These are phyloP conservation scores for Trichoderma cornu-damae DNA, from an alignment of 2,329 filamentous ascomycete genomes.

Conservation along the genomic window DNA sequence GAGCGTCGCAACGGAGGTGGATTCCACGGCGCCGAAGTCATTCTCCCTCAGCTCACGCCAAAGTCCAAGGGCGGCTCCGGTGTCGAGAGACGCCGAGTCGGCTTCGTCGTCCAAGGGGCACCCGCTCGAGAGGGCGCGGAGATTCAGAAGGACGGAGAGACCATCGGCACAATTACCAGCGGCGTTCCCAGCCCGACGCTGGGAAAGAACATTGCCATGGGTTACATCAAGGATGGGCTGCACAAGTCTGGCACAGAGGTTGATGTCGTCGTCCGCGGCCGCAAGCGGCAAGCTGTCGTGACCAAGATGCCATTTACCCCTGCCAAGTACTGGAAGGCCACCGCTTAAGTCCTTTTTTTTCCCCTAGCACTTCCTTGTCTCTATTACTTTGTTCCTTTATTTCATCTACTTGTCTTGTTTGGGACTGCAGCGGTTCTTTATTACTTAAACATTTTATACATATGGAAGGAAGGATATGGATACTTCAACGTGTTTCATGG, in stretches of 20 bases:
- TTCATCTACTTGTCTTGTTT: not conserved
- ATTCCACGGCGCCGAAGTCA: conserved; percentile 80
- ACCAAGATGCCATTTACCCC: conserved; percentile 86
- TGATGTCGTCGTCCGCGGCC: conserved; percentile 70
- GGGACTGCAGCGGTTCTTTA: conserved; percentile 4
- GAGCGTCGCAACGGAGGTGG: conserved; percentile 60
- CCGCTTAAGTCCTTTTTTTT: no score
- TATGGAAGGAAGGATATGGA: conserved; percentile 14
- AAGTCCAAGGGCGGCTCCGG: conserved; percentile 67
- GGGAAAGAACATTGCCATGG: conserved; percentile 93
- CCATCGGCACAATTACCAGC: conserved; percentile 77
- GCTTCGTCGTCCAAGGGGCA: conserved; percentile 75
- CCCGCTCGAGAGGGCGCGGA: conserved; percentile 86
- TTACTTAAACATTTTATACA: conserved; percentile 17
- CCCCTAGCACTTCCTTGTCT: not conserved
- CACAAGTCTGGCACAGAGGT: conserved; percentile 84
- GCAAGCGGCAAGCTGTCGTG: conserved; percentile 67
- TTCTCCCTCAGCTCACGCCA: conserved; percentile 70
- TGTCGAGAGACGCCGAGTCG: conserved; percentile 68
- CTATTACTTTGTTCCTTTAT: not conserved
- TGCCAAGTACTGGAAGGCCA: conserved; percentile 60
- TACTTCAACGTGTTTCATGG: conserved; percentile 23
- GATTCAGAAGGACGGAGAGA: conserved; percentile 61
- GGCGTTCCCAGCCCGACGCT: conserved; percentile 84
- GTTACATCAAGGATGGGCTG: conserved; percentile 72